phyloP scores from a whole-genome alignment of 805 yeast genomes.

The Hanseniaspora hatyaiensis region DNA sequence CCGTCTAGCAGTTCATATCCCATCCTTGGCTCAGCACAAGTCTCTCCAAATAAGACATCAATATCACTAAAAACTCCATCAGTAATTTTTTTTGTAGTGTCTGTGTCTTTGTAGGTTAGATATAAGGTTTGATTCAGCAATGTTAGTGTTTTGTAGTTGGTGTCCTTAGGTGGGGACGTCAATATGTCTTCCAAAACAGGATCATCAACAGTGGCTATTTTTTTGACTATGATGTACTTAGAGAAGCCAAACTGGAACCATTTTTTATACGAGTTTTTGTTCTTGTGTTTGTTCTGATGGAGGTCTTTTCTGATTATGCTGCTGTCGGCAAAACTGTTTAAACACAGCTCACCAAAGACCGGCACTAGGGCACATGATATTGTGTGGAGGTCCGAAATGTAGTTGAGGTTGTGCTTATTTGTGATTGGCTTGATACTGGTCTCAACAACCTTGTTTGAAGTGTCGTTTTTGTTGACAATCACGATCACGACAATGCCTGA shows the following conservation, averaged over 20 bases:
- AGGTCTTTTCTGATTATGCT: slow-evolving; percentile 6
- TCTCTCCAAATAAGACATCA: slow-evolving; percentile 60
- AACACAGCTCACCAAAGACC: slow-evolving; percentile 3
- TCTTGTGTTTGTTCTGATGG: slow-evolving; percentile 1
- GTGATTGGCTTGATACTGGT: slow-evolving; percentile 5
- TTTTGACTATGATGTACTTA: slow-evolving; percentile 4
- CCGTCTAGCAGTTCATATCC: slow-evolving; percentile 43
- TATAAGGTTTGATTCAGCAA: not conserved
- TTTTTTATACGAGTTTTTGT: slow-evolving; percentile 12
- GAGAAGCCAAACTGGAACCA: slow-evolving; percentile 8
- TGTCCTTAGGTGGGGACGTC: not conserved
- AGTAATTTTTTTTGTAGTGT: not conserved
- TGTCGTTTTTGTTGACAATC: not conserved
- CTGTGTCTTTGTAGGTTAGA: slow-evolving; percentile 1
- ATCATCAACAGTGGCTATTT: slow-evolving; percentile 6
- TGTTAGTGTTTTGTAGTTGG: slow-evolving; percentile 4
- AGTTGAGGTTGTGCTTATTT: not conserved
- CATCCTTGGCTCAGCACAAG: slow-evolving; percentile 65
- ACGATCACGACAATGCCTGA: not conserved
- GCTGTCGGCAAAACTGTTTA: not conserved
- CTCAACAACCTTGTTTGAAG: not conserved
- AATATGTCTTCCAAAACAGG: not conserved
- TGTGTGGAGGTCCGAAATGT: slow-evolving; percentile 7
- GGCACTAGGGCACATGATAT: slow-evolving; percentile 7
- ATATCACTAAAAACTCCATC: slow-evolving; percentile 36